Evolutionary conservation across 2,329 filamentous ascomycete genomes (phyloP), one percentile per base, ranked within the genome.

Genomic region (Trichoderma sp.): DNA sequence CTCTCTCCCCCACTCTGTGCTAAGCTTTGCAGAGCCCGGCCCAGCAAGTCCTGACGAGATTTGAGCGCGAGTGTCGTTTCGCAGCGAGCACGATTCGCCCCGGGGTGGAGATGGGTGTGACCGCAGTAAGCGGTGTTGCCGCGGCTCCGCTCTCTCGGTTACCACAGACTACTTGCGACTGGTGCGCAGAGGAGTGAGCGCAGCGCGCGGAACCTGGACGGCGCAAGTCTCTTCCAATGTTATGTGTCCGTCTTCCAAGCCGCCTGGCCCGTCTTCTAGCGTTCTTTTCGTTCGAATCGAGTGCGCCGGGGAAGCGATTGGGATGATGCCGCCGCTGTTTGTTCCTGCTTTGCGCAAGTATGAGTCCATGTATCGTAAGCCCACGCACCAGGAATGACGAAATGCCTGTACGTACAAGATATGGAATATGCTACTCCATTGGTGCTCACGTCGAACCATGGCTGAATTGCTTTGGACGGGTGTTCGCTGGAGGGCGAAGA

Each of bases 91-190:
- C 63, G 72, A 50, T 74, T 35, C 53, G 72, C 64, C 50, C 72
- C 72, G 56, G 27, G 35, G 71, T 67, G 72, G 65, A 31, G 74
- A 72, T n/a, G 68, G 78, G 78, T 68, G 78, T 79, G 77, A 62
- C 77, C 78, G 78, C 78, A 79, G 78, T 65, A 78, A 78, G 75
- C 75, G 72, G 77, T 76, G 77, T 77, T 79, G 78, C 78, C 78
- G 77, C 78, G 76, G 75, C 75, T 76, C 75, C 74, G 73, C 67
- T 64, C 41, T 53, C 63, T 75, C 68, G 72, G 73, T n/a, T 71
- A 73, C 59, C 60, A 73, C 69, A 35, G 38, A 63, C 60, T 24
- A 21, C 41, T n/a, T 41, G 62, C 35, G 33, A 63, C 27, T 71
- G 68, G 24, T 72, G 21, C 41, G 35, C 27, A 72, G 69, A 72